Base-by-base conservation (phyloP, 345 rosid genomes). In the Litchi chinensis region DNA sequence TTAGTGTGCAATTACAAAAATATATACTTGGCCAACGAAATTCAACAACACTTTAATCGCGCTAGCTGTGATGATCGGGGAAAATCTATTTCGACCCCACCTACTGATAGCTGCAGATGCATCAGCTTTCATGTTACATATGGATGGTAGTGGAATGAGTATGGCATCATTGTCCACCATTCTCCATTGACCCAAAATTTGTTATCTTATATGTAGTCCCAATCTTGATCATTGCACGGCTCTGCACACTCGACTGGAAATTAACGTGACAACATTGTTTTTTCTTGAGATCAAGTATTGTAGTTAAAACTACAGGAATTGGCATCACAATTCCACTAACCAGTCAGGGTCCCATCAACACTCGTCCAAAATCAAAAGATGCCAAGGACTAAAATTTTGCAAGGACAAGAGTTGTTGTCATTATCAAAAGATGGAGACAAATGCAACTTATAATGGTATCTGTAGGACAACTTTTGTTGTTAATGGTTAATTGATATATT, bases 151-250 rank as follows among this genome's bases (percentile, higher is more conserved):
- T 19, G 50, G 48, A 39, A 39, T 15, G 12, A 65, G 6, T 13
- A 10, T 39, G 40, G 24, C 70, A 16, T 67, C 71, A 67, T 67
- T 67, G 3, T 40, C 19, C 21, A 37, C 21, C 5, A 4, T 72
- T 72, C 21, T 39, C 41, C 68, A 40, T 59, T 59, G 63, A 21
- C 65, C 18, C 63, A 7, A 57, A 40, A 52, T 71, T 54, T 40
- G 57, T 12, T 62, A 56, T n/a, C 1, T 16, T 12, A 37, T 18
- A 37, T 63, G 13, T 8, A 13, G 18, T 5, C 57, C 67, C 16
- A 12, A 22, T 60, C n/a, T 18, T 40, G 39, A 73, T 73, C 54
- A 73, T 73, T 73, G 68, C 68, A 73, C 40, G 76, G 13, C 54
- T 16, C 16, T 50, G 71, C 64, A 28, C 10, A 44, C 16, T 62